A percentile compares a stretch with the other conserved stretches of the same genome.
Conservation (phyloP, 371 early-diverging fungal species). For the Choanephora cucurbitarum region DNA sequence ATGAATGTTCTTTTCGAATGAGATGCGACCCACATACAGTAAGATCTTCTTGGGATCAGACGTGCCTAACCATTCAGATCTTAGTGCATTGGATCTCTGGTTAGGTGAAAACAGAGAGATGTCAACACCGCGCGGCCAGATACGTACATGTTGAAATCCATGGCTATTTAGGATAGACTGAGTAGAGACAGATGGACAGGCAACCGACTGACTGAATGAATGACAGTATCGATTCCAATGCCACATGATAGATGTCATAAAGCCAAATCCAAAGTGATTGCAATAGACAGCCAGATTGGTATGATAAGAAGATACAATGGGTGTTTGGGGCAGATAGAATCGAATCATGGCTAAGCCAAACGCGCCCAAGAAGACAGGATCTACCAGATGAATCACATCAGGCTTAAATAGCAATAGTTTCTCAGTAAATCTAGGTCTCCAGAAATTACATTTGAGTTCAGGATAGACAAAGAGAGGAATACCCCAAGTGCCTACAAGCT, state of each 20-base stretch:
- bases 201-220: constrained; percentile 34
- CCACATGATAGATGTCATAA: constrained; percentile 48
- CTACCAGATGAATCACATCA: constrained; percentile 51
- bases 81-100: constrained; percentile 25
- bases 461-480: constrained; percentile 50
- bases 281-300: constrained; percentile 53
- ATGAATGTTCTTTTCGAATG: constrained; percentile 51
- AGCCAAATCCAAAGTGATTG: constrained; percentile 46
- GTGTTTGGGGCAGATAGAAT: constrained; percentile 25
- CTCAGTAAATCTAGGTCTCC: constrained; percentile 43
- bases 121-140: constrained; percentile 56
- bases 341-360: constrained; percentile 30
- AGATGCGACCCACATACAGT: constrained; percentile 49
- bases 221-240: constrained; percentile 52
- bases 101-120: constrained; percentile 33
- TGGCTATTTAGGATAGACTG: constrained; percentile 26
- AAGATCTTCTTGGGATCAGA: constrained; percentile 30
- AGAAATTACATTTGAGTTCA: constrained; percentile 52
- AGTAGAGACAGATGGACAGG: constrained; percentile 49
- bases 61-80: constrained; percentile 35
- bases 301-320: constrained; percentile 54
- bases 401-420: constrained; percentile 45
- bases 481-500: constrained; percentile 46
- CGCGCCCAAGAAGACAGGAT: constrained; percentile 52
- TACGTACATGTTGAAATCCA: constrained; percentile 33